Conservation (phyloP, 352 stramenopile species). For the Globisporangium ultimum region DNA sequence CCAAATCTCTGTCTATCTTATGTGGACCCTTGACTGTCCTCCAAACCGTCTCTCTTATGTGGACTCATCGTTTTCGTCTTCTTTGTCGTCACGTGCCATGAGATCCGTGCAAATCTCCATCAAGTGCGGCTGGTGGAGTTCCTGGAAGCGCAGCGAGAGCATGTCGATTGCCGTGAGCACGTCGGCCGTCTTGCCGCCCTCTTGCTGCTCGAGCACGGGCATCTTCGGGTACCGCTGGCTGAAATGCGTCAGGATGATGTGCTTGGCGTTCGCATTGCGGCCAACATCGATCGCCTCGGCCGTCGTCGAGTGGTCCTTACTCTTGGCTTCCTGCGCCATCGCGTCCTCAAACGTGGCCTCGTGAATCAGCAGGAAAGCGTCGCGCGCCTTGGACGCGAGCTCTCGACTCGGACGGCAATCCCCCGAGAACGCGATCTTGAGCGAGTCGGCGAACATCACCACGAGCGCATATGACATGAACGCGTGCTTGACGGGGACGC, state of each 20-base stretch:
- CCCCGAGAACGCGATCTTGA: slow-evolving; percentile 92
- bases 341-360: slow-evolving; percentile 98
- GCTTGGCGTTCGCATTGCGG: slow-evolving; percentile 65
- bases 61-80: not conserved
- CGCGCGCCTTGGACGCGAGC: slow-evolving; percentile 48
- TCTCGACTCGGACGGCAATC: slow-evolving; percentile 91
- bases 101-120: slow-evolving; percentile 69
- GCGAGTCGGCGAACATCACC: slow-evolving; percentile 54
- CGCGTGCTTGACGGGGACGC: slow-evolving; percentile 87
- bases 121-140: slow-evolving; percentile 53
- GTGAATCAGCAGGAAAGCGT: slow-evolving; percentile 92
- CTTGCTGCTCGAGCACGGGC: slow-evolving; percentile 31
- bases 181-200: slow-evolving; percentile 17
- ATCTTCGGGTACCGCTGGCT: slow-evolving; percentile 85
- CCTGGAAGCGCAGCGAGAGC: slow-evolving; percentile 64
- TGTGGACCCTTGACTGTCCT: too few species aligned
- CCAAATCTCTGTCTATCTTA: too few species aligned
- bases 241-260: slow-evolving; percentile 97
- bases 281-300: slow-evolving; percentile 89
- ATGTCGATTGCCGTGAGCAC: slow-evolving; percentile 76
- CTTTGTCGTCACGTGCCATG: slow-evolving; percentile 24
- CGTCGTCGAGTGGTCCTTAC: slow-evolving; percentile 95
- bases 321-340: slow-evolving; percentile 88
- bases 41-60: not conserved
- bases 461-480: slow-evolving; percentile 90